These are phyloP conservation scores for Tetrastigma voinierianum DNA, from an alignment of 164 flowering plant species.

Conservation along the genomic window DNA sequence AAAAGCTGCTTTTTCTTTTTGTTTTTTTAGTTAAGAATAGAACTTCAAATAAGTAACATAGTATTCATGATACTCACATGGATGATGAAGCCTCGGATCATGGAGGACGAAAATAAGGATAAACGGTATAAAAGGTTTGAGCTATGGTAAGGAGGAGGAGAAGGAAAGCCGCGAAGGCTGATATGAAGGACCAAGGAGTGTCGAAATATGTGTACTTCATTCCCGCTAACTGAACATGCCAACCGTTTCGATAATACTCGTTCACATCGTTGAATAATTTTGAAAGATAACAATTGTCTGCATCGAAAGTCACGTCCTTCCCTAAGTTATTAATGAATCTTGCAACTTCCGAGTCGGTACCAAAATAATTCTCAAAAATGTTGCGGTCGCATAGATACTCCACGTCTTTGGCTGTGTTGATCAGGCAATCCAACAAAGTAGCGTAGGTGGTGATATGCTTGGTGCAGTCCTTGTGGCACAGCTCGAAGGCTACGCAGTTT, in stretches of 20 bases:
- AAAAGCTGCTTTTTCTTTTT: too few relatives aligned
- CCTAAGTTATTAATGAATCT: constrained; percentile 46
- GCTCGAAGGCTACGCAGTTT: constrained; percentile 55
- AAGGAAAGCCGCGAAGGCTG: constrained; percentile 45
- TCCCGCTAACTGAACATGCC: constrained; percentile 50
- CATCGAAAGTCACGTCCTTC: constrained; percentile 47
- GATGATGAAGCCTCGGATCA: too few relatives aligned
- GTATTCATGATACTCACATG: too few relatives aligned
- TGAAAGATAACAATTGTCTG: constrained; percentile 37
- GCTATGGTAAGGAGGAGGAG: constrained; percentile 39
- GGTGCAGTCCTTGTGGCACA: constrained; percentile 31
- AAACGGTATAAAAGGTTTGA: constrained; percentile 41
- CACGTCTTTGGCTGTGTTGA: constrained; percentile 43
- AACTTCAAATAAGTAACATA: too few relatives aligned
- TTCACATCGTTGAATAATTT: constrained; percentile 44
- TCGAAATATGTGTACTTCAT: constrained; percentile 48
- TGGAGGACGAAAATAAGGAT: constrained; percentile 8
- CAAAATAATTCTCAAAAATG: constrained; percentile 47
- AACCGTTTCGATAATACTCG: constrained; percentile 28
- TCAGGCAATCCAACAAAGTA: constrained; percentile 38
- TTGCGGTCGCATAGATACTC: constrained; percentile 38
- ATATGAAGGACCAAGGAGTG: constrained; percentile 56
- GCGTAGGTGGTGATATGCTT: constrained; percentile 48
- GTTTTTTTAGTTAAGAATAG: too few relatives aligned
- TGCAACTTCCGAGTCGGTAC: constrained; percentile 41